These are phyloP conservation scores for Aspergillus calidoustus DNA, from an alignment of 2,329 filamentous ascomycete genomes.

Conservation along the genomic window DNA sequence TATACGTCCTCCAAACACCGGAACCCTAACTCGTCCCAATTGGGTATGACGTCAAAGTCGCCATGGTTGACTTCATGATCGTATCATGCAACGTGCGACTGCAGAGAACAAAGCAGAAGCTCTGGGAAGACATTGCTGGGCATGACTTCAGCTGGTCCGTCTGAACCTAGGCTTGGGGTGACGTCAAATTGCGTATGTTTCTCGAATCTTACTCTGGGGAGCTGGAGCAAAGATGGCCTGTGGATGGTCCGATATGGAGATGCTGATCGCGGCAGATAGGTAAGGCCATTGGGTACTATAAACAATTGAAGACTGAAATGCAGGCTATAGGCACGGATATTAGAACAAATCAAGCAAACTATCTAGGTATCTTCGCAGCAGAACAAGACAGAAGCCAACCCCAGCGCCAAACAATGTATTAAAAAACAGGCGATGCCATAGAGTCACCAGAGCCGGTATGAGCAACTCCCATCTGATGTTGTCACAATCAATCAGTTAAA, in stretches of 20 bases:
- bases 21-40: slow-evolving; percentile 1
- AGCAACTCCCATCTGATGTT: not conserved
- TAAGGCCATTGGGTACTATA: not conserved
- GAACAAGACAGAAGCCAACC: slow-evolving; percentile 4
- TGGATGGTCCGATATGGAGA: not conserved
- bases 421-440: not conserved
- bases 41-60: slow-evolving; percentile 18
- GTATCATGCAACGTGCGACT: slow-evolving; percentile 6
- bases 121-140: not conserved
- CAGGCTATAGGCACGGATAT: not conserved
- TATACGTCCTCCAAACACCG: not conserved
- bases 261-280: not conserved
- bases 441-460: not conserved
- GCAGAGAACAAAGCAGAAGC: not conserved
- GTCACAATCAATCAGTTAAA: not conserved
- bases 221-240: not conserved
- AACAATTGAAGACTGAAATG: not conserved
- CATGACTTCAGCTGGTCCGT: slow-evolving; percentile 1
- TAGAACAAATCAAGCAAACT: slow-evolving; percentile 6
- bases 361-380: slow-evolving; percentile 21
- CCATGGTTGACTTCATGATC: slow-evolving; percentile 15
- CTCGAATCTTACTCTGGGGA: not conserved
- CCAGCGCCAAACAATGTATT: slow-evolving; percentile 16
- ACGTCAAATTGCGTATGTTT: not conserved
- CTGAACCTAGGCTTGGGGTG: not conserved